Evolutionary conservation across 2,329 filamentous ascomycete genomes (phyloP), one percentile per base, ranked within the genome.

Genomic region (Paecilomyces fulvus): DNA sequence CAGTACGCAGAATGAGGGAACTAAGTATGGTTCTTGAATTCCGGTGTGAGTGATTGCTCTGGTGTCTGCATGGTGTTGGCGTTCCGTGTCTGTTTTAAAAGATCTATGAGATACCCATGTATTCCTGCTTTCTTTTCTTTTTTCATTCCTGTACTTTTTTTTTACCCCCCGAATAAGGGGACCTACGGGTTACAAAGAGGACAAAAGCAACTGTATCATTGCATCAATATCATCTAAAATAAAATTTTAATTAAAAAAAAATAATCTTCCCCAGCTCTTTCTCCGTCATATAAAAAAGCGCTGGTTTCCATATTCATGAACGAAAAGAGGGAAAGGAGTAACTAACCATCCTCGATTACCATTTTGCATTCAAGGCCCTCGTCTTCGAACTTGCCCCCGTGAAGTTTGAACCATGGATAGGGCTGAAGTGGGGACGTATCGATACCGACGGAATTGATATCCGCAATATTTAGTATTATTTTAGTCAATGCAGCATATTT

Each of bases 61-160:
- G 17, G 7, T 25, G 8, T 49, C n/a, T 49, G 20, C 46, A 21
- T 21, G 10, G 9, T 7, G 10, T 21, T 21, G 23, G 46, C 46
- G 17, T 21, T 21, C 11, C 7, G 46, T 25, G 21, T 52, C 30
- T 53, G 28, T 53, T 20, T 52, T 25, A 49, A 30, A 20, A n/a
- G 12, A 14, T 49, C 7, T 46, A 52, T 55, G 30, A 52, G 49
- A 58, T 58, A 55, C 56, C 53, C 49, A 57, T 43, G 23, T 25
- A 23, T 51, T 30, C 12, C 49, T 51, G 28, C 20, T 14, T 23
- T 25, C 28, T 17, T 17, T 2, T 33, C 30, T 9, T 20, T 6
- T 30, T 7, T 8, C 17, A 1, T 49, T 20, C 37, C 37, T 48
- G 37, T 28, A 31, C 10, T 14, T 3, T 31, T 12, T 4, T 14